phyloP scores from a whole-genome alignment of 352 stramenopile genomes.

The Phytophthora pinifolia region DNA sequence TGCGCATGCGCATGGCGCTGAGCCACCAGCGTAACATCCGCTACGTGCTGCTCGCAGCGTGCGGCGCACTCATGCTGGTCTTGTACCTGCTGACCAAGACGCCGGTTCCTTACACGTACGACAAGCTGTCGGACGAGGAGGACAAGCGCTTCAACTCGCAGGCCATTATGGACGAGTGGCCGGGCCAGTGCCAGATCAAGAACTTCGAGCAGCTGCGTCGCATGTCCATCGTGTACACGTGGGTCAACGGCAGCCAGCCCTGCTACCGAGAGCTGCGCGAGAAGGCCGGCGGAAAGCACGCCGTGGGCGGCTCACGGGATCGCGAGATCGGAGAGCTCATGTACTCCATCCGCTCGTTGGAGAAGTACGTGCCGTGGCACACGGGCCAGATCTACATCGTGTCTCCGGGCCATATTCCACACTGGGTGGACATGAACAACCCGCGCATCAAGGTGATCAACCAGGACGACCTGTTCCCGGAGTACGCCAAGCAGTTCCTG shows the following conservation, averaged over 20 bases:
- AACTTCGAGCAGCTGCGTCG: constrained; percentile 84
- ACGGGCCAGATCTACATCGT: constrained; percentile 86
- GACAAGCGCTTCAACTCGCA: constrained; percentile 50
- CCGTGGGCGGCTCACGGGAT: constrained; percentile 77
- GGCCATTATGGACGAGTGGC: constrained; percentile 63
- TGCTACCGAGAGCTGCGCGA: constrained; percentile 79
- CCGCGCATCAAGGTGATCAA: constrained; percentile 86
- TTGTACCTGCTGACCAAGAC: constrained; percentile 47
- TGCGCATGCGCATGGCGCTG: constrained; percentile 72
- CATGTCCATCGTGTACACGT: constrained; percentile 91
- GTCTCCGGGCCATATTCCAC: constrained; percentile 73
- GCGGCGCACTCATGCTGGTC: constrained; percentile 45
- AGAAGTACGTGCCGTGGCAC: constrained; percentile 86
- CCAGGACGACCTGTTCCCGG: constrained; percentile 85
- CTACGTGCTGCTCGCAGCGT: constrained; percentile 43
- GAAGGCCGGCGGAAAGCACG: constrained; percentile 66
- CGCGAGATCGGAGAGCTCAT: constrained; percentile 88
- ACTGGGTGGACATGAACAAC: constrained; percentile 84
- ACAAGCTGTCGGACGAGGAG: constrained; percentile 54
- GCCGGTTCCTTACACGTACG: constrained; percentile 40
- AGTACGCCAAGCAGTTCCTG: constrained; percentile 78
- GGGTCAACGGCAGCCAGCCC: constrained; percentile 85
- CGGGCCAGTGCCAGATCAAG: constrained; percentile 79
- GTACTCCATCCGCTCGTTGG: constrained; percentile 85
- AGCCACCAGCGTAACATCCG: constrained; percentile 65